phyloP scores from a whole-genome alignment of 441 rosid species.

The Populus hybrid region DNA sequence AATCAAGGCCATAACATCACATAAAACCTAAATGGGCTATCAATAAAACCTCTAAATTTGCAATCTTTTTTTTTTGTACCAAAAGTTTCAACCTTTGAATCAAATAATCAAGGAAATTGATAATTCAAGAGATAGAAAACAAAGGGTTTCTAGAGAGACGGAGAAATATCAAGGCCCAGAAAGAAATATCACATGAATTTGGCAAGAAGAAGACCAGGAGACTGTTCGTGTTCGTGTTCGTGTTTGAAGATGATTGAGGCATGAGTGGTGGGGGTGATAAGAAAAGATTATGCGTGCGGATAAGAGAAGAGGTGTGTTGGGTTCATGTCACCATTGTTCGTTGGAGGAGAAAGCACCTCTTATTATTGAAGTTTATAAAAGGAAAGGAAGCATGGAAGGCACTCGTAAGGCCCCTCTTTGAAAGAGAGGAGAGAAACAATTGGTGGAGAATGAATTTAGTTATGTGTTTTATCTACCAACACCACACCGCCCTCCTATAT shows the following conservation, averaged over 20 bases:
- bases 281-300: background rate
- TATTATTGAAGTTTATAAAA: background rate
- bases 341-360: background rate
- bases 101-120: background rate
- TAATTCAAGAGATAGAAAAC: background rate
- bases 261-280: background rate
- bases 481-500: background rate
- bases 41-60: background rate
- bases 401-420: background rate
- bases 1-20: background rate
- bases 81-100: background rate
- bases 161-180: background rate
- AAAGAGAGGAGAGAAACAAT: background rate
- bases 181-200: background rate
- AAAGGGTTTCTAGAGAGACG: background rate
- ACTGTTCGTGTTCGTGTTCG: background rate
- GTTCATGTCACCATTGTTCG: background rate
- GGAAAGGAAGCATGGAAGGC: background rate
- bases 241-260: background rate
- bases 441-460: background rate
- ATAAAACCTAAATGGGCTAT: background rate
- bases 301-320: background rate
- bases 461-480: background rate
- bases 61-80: background rate
- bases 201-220: background rate